These are phyloP conservation scores for Alternaria dauci DNA, from an alignment of 2,329 filamentous ascomycete species.

Conservation along the genomic window DNA sequence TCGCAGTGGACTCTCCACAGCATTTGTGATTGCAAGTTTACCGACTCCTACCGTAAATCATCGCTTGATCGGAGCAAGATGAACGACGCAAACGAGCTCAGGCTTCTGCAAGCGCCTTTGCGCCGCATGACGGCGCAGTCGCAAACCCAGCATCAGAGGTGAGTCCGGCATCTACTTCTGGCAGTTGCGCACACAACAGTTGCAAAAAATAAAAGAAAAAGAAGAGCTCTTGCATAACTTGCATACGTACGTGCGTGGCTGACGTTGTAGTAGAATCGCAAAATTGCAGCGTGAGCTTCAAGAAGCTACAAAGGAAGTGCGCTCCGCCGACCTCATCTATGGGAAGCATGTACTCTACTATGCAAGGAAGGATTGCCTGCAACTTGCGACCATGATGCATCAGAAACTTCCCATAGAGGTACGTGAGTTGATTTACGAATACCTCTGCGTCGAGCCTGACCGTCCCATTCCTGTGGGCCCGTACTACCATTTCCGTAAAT, in stretches of 20 bases:
- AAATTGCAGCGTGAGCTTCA: constrained; percentile 11
- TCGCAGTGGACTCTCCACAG: not conserved
- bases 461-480: constrained; percentile 32
- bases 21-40: not conserved
- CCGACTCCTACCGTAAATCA: not conserved
- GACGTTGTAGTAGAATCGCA: constrained; percentile 1
- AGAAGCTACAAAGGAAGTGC: not conserved
- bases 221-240: not conserved
- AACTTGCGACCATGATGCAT: constrained; percentile 27
- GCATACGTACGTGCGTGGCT: not conserved
- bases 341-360: constrained; percentile 9
- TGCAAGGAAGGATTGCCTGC: constrained; percentile 24
- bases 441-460: constrained; percentile 32
- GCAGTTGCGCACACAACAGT: not conserved
- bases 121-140: constrained; percentile 2
- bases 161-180: not conserved
- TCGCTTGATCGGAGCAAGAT: not conserved
- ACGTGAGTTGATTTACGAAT: constrained; percentile 31
- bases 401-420: constrained; percentile 30
- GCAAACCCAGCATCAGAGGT: constrained; percentile 5
- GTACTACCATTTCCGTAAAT: constrained; percentile 34
- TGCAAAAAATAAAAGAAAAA: not conserved
- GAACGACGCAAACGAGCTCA: not conserved
- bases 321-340: not conserved
- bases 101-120: constrained; percentile 2